Evolutionary conservation across 1,284 basidiomycete genomes (phyloP).

Genomic region (Amylostereum chailletii): DNA sequence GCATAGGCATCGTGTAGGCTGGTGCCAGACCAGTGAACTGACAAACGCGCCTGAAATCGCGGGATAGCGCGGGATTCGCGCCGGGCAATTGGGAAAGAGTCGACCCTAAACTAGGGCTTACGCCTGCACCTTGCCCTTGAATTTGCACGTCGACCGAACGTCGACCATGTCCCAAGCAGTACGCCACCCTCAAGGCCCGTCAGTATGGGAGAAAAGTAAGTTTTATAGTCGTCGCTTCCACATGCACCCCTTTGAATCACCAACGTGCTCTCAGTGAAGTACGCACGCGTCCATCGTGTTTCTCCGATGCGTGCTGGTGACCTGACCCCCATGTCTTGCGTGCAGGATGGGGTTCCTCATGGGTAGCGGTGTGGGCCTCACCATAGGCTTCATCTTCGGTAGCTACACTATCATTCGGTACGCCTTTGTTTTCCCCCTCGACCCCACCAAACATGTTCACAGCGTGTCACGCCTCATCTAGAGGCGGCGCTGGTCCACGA

Average conservation of each 20-base stretch:
- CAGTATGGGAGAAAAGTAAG: conserved; percentile 71
- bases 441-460: conserved; percentile 4
- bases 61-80: neutral
- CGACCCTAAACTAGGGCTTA: conserved; percentile 6
- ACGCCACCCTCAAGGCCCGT: conserved; percentile 33
- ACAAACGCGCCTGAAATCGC: conserved; percentile 8
- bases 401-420: conserved; percentile 84
- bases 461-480: conserved; percentile 22
- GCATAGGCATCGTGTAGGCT: conserved; percentile 8
- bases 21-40: conserved; percentile 14
- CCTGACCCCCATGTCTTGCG: conserved; percentile 1
- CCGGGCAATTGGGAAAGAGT: conserved; percentile 4
- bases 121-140: conserved; percentile 7
- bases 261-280: conserved; percentile 20
- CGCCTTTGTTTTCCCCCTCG: conserved; percentile 16
- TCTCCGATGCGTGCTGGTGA: too few species aligned
- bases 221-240: conserved; percentile 9
- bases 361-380: conserved; percentile 87
- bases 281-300: conserved; percentile 5
- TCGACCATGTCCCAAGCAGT: conserved; percentile 6
- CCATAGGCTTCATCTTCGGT: conserved; percentile 95
- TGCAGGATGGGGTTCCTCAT: conserved; percentile 86
- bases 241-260: neutral
- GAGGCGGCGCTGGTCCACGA: conserved; percentile 81
- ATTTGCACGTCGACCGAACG: conserved; percentile 10